phyloP scores from a whole-genome alignment of 2,329 filamentous ascomycete genomes.

The Clonostachys rhizophaga region DNA sequence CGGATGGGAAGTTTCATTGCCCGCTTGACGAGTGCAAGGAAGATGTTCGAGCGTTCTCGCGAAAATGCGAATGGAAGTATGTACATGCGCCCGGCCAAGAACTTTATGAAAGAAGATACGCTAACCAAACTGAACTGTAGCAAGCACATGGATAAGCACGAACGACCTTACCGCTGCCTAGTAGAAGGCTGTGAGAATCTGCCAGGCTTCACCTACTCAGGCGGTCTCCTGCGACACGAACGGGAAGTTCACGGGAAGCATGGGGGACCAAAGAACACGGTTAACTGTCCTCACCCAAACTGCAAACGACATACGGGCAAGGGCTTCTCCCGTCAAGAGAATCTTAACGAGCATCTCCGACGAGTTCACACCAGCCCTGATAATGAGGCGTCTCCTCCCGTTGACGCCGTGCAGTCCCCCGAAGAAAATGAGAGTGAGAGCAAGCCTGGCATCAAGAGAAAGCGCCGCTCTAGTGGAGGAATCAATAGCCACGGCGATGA shows the following conservation, averaged over 20 bases:
- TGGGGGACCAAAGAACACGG: constrained; percentile 79
- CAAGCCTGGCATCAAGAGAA: constrained; percentile 40
- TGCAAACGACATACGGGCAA: constrained; percentile 88
- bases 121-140: constrained; percentile 39
- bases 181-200: constrained; percentile 85
- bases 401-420: constrained; percentile 26
- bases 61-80: constrained; percentile 94
- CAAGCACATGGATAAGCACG: constrained; percentile 98
- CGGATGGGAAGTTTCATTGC: constrained; percentile 74
- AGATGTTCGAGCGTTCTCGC: constrained; percentile 61
- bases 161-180: constrained; percentile 83
- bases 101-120: constrained; percentile 1
- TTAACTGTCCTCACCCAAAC: constrained; percentile 79
- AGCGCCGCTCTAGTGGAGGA: constrained; percentile 28
- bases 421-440: constrained; percentile 41
- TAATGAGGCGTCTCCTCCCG: constrained; percentile 19
- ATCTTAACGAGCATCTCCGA: constrained; percentile 87
- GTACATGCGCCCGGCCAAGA: constrained; percentile 24
- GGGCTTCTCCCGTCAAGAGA: constrained; percentile 90
- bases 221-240: constrained; percentile 83
- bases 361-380: constrained; percentile 68
- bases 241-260: constrained; percentile 91
- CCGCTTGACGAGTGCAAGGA: constrained; percentile 65
- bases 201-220: constrained; percentile 91
- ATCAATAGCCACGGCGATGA: constrained; percentile 24